These are phyloP conservation scores for Beauveria sp. DNA, from an alignment of 2,329 filamentous ascomycete genomes.

Conservation along the genomic window DNA sequence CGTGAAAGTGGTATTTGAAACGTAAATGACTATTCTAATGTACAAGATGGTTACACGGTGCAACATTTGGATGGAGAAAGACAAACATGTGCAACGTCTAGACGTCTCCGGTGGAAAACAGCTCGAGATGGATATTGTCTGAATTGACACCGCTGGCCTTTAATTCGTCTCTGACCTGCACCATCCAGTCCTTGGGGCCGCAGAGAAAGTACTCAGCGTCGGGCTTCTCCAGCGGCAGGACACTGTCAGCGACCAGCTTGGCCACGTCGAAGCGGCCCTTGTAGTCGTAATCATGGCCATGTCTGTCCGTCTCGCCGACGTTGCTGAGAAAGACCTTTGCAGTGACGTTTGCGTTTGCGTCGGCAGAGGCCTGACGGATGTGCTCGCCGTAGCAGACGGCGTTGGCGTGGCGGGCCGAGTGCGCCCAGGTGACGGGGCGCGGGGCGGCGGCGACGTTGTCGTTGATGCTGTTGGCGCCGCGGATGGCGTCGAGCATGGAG, in stretches of 20 bases:
- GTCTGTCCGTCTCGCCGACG: slow-evolving; percentile 31
- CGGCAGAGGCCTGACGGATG: slow-evolving; percentile 33
- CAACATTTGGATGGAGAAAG: not conserved
- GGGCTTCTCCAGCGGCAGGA: slow-evolving; percentile 44
- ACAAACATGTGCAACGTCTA: not conserved
- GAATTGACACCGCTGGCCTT: slow-evolving; percentile 42
- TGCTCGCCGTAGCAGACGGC: slow-evolving; percentile 48
- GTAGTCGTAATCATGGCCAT: slow-evolving; percentile 49
- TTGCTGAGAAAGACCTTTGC: slow-evolving; percentile 47
- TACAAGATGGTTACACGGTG: not conserved
- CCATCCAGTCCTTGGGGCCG: slow-evolving; percentile 62
- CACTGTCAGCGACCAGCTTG: slow-evolving; percentile 38
- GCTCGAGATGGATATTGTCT: slow-evolving; percentile 53
- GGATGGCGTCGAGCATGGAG: slow-evolving; percentile 54
- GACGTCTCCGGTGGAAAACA: slow-evolving; percentile 50
- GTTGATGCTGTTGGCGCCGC: slow-evolving; percentile 21
- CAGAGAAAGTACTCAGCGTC: slow-evolving; percentile 60
- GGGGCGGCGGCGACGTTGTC: slow-evolving; percentile 23
- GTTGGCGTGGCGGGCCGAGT: slow-evolving; percentile 45
- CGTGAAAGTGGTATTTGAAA: slow-evolving; percentile 1
- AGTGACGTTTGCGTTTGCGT: not conserved
- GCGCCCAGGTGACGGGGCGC: slow-evolving; percentile 53
- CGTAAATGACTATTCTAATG: not conserved
- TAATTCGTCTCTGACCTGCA: slow-evolving; percentile 43
- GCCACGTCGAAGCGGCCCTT: slow-evolving; percentile 48